Conservation (phyloP, 495 filamentous ascomycete species). For the Immersiella caudata region DNA sequence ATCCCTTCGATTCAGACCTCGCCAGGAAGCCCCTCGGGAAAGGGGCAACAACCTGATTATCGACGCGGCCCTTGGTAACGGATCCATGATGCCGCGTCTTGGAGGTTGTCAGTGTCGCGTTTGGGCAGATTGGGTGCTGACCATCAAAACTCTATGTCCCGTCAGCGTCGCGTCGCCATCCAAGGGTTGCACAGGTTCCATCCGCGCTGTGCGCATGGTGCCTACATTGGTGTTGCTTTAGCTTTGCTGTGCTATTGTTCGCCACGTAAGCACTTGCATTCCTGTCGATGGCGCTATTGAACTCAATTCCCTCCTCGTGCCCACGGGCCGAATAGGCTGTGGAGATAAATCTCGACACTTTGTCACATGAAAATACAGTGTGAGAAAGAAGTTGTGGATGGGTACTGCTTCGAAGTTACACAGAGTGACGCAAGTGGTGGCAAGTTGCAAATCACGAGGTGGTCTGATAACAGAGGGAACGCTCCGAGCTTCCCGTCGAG, state of each 20-base stretch:
- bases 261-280: neutral
- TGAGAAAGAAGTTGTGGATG: too few relatives aligned
- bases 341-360: neutral
- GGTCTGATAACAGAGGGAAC: neutral
- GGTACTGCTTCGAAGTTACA: neutral
- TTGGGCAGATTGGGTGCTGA: neutral
- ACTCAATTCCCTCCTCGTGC: neutral
- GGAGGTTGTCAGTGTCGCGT: neutral
- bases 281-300: neutral
- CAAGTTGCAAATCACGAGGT: neutral
- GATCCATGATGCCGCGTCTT: neutral
- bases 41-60: neutral
- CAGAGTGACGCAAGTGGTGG: neutral
- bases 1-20: neutral
- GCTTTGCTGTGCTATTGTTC: neutral
- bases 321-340: neutral
- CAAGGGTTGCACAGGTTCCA: neutral
- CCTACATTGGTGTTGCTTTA: too few relatives aligned
- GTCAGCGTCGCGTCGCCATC: neutral
- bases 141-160: neutral
- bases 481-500: neutral
- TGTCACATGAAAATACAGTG: neutral
- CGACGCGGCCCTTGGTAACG: neutral
- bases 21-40: neutral
- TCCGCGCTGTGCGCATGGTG: too few relatives aligned